phyloP scores from a whole-genome alignment of 2,329 filamentous ascomycete genomes.

The Rosellinia necatrix region DNA sequence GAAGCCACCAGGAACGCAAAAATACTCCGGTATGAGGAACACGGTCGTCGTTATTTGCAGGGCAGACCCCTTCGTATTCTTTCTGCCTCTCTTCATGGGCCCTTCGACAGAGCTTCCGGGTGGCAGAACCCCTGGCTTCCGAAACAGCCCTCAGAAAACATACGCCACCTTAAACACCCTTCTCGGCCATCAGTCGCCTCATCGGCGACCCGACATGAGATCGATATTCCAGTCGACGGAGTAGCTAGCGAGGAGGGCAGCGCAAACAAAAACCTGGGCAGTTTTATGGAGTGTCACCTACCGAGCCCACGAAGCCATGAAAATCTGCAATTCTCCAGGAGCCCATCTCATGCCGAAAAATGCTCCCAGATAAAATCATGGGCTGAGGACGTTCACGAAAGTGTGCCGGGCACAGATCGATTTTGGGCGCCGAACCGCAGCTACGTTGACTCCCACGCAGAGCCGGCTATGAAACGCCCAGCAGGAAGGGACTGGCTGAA shows the following conservation, averaged over 20 bases:
- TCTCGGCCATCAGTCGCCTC: conserved; percentile 7
- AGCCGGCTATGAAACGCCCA: conserved; percentile 31
- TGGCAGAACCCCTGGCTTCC: conserved; percentile 60
- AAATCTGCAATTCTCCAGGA: conserved; percentile 27
- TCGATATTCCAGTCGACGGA: conserved; percentile 14
- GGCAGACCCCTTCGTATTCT: conserved; percentile 62
- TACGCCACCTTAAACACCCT: conserved; percentile 2
- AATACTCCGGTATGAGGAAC: conserved; percentile 60
- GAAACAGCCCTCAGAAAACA: conserved; percentile 19
- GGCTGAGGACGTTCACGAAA: conserved; percentile 30
- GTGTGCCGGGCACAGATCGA: conserved; percentile 30
- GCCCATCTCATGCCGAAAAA: conserved; percentile 27
- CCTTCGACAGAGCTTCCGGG: conserved; percentile 56
- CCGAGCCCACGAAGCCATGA: conserved; percentile 43
- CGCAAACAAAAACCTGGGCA: conserved; percentile 18
- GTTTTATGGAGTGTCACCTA: conserved; percentile 46
- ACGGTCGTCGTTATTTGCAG: conserved; percentile 61
- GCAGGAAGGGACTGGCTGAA: conserved; percentile 38
- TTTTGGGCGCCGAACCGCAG: conserved; percentile 39
- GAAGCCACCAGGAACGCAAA: conserved; percentile 53
- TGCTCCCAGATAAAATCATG: conserved; percentile 36
- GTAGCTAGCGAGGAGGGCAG: conserved; percentile 6
- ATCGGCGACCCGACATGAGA: conserved; percentile 16
- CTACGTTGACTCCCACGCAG: not conserved
- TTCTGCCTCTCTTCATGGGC: conserved; percentile 65